Conservation (phyloP, 2,329 filamentous ascomycete genomes). For the Phialophora verrucosa region DNA sequence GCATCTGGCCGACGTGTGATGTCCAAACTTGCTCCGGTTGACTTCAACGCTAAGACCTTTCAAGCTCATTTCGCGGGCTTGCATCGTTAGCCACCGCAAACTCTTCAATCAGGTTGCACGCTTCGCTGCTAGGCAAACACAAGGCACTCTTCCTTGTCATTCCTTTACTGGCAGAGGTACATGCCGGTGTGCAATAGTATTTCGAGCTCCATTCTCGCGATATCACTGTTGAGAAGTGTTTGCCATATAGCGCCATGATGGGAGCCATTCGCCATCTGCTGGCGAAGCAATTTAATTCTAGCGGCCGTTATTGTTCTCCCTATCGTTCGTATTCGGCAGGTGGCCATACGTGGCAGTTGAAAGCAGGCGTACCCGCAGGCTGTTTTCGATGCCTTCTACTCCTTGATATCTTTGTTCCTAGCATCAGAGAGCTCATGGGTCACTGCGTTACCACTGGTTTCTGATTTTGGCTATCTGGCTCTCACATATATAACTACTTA, state of each 20-base stretch:
- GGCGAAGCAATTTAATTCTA: not conserved
- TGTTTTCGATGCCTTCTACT: constrained; percentile 1
- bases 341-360: constrained; percentile 17
- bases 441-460: not conserved
- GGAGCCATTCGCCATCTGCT: not conserved
- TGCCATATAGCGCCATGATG: not conserved
- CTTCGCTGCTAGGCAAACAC: constrained; percentile 20
- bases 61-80: constrained; percentile 14
- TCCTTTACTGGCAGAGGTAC: not conserved
- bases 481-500: constrained; percentile 7
- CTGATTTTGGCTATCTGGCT: not conserved
- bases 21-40: constrained; percentile 1
- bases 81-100: not conserved
- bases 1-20: not conserved
- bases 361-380: constrained; percentile 8
- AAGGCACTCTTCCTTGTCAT: constrained; percentile 8
- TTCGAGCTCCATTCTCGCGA: not conserved
- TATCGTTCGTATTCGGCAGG: constrained; percentile 4
- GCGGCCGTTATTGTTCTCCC: not conserved
- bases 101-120: constrained; percentile 5
- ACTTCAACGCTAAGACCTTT: constrained; percentile 13
- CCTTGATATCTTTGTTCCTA: not conserved
- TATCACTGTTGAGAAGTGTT: not conserved
- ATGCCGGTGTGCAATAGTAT: not conserved
- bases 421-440: not conserved